Conservation (phyloP, 1,284 basidiomycete species). For the Malassezia furfur region DNA sequence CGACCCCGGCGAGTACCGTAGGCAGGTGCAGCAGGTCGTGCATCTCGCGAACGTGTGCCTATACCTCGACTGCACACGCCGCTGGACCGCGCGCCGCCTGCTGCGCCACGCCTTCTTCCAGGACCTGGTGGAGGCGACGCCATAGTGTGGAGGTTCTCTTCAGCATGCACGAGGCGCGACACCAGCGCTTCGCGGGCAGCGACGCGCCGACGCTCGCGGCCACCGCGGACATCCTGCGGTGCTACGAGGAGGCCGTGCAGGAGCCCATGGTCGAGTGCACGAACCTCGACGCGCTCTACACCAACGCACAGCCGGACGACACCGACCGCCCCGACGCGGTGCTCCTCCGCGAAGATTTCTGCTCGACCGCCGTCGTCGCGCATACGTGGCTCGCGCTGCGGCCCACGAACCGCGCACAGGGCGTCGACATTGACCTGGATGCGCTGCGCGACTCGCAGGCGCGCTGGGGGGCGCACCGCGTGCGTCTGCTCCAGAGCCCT, state of each 20-base stretch:
- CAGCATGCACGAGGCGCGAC: slow-evolving; percentile 15
- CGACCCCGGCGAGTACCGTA: slow-evolving; percentile 27
- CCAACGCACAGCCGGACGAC: slow-evolving; percentile 20
- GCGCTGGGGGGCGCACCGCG: slow-evolving; percentile 11
- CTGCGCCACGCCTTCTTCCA: slow-evolving; percentile 37
- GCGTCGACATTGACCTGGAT: slow-evolving; percentile 33
- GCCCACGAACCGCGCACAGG: slow-evolving; percentile 21
- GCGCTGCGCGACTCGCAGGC: slow-evolving; percentile 25
- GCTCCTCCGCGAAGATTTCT: slow-evolving; percentile 35
- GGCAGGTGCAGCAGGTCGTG: slow-evolving; percentile 34
- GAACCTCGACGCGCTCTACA: slow-evolving; percentile 34
- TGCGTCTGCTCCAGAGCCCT: slow-evolving; percentile 25
- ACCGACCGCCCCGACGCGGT: slow-evolving; percentile 25
- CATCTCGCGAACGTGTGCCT: slow-evolving; percentile 36
- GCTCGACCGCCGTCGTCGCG: slow-evolving; percentile 29
- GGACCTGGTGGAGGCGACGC: slow-evolving; percentile 3
- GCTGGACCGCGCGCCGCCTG: slow-evolving; percentile 33
- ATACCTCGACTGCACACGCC: slow-evolving; percentile 38
- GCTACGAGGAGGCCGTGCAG: slow-evolving; percentile 38
- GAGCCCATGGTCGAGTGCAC: slow-evolving; percentile 28
- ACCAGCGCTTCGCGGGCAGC: slow-evolving; percentile 9
- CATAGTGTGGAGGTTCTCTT: not conserved
- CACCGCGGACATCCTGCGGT: slow-evolving; percentile 24
- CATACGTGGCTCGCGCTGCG: slow-evolving; percentile 26
- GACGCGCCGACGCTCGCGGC: slow-evolving; percentile 17